Evolutionary conservation across 2,329 filamentous ascomycete species (phyloP), one percentile per base, ranked within the genome.

Genomic region (Fusarium neocosmosporiellum): DNA sequence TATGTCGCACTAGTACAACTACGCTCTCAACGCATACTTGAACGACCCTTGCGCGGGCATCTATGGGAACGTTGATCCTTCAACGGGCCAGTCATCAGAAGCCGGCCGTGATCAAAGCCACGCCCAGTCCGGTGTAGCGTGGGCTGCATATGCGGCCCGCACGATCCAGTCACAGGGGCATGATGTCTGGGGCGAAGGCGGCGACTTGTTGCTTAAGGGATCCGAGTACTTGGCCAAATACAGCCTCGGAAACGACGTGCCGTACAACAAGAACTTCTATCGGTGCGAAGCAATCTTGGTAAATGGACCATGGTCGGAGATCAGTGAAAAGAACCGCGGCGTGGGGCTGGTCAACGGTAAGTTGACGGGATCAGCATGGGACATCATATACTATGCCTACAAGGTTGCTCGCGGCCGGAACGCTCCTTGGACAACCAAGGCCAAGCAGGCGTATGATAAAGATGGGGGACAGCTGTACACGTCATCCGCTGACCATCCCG

Each of bases 201-300:
- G 80, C 27, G 80, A 80, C 54, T 59, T 84, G 2, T 61, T 84
- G 3, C 73, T 83, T 10, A 81, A 78, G 55, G 83, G 73, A 4
- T 76, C 78, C 0, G 82, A 84, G 65, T 84, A 84, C 66, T 69
- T 78, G 1, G 83, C 82, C n/a, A 80, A 79, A 41, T 84, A 80
- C 64, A 84, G 83, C 29, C 72, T 84, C 1, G 79, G 79, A 20
- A 59, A 81, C 5, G 77, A 72, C 0, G 82, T 84, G 0, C 55
- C 71, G 0, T 84, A 81, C 43, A 79, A 84, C 50, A 80, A 78
- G 4, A 77, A 73, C 7, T 83, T 78, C 65, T 81, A 78, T 39
- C 77, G 83, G 1, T 84, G 83, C 58, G 83, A 84, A 63, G 82
- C 82, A 0, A 75, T 84, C 1, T 72, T 84, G 18, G 79, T 84